A percentile compares a stretch with the other conserved stretches of the same genome.
These are phyloP conservation scores for Steccherinum ochraceum DNA, from an alignment of 768 basidiomycete genomes.

Conservation along the genomic window DNA sequence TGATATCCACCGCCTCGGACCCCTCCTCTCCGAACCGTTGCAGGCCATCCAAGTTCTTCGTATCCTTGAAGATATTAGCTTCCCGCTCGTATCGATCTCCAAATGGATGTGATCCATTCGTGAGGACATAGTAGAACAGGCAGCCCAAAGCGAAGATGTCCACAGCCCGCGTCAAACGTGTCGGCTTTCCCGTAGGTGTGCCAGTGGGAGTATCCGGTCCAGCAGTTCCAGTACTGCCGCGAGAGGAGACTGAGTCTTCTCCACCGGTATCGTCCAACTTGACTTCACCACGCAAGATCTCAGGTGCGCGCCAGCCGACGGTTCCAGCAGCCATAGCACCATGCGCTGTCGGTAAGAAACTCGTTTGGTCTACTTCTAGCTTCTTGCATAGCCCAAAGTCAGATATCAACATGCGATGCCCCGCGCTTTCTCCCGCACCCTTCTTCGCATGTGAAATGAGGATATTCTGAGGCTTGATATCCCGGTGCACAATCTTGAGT, in stretches of 20 bases:
- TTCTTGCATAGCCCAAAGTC: conserved; percentile 98
- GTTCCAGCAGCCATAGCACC: conserved; percentile 89
- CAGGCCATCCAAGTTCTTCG: conserved; percentile 62
- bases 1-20: conserved; percentile 81
- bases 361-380: conserved; percentile 92
- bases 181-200: conserved; percentile 38
- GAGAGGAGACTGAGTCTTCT: conserved; percentile 62
- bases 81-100: conserved; percentile 93
- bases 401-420: conserved; percentile 83
- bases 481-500: conserved; percentile 94
- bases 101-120: conserved; percentile 88
- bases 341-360: conserved; percentile 88
- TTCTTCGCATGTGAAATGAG: conserved; percentile 71
- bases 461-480: conserved; percentile 99
- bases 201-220: neutral
- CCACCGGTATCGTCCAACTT: conserved; percentile 72
- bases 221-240: conserved; percentile 54
- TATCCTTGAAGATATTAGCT: conserved; percentile 84
- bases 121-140: conserved; percentile 89
- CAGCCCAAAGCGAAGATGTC: conserved; percentile 97
- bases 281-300: conserved; percentile 91
- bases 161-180: conserved; percentile 87
- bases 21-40: conserved; percentile 90
- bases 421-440: conserved; percentile 37
- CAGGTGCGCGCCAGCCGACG: conserved; percentile 96